Evolutionary conservation across 2,329 filamentous ascomycete species (phyloP).

Genomic region (Paecilomyces formosus): DNA sequence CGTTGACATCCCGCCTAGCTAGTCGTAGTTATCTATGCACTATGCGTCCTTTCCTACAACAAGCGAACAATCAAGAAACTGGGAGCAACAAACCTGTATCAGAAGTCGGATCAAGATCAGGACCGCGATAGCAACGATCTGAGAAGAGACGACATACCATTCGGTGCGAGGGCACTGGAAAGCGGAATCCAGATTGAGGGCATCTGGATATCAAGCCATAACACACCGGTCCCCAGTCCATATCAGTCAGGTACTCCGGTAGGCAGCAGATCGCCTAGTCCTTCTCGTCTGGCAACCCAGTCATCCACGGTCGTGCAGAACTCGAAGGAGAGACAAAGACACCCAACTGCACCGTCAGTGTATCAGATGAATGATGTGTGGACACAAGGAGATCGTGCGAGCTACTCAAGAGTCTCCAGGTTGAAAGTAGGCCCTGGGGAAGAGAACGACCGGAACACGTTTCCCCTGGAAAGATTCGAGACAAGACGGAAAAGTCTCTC

Average conservation of each 20-base stretch:
- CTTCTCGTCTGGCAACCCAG: background rate
- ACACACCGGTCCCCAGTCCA: slow-evolving; percentile 22
- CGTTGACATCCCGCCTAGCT: slow-evolving; percentile 35
- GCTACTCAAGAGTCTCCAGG: background rate
- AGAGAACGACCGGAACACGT: background rate
- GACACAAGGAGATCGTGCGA: background rate
- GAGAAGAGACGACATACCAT: slow-evolving; percentile 61
- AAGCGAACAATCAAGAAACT: slow-evolving; percentile 56
- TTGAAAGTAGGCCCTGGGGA: background rate
- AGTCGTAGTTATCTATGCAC: slow-evolving; percentile 60
- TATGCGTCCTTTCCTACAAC: slow-evolving; percentile 52
- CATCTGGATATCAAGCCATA: slow-evolving; percentile 62
- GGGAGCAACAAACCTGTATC: slow-evolving; percentile 60
- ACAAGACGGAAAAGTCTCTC: background rate
- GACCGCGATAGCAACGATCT: slow-evolving; percentile 50
- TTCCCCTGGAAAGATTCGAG: background rate
- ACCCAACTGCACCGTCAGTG: background rate
- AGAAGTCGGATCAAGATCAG: slow-evolving; percentile 44
- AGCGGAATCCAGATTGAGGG: slow-evolving; percentile 77
- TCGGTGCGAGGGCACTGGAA: slow-evolving; percentile 79
- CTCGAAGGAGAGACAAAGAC: background rate
- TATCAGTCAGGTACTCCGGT: slow-evolving; percentile 14
- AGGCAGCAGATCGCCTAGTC: slow-evolving; percentile 4
- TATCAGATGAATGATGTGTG: background rate
- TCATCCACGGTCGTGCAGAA: background rate